Percentiles rank a stretch among this genome's conserved stretches.
phyloP scores from a whole-genome alignment of 1,284 basidiomycete species.

The Pyrrhoderma lamaoense region DNA sequence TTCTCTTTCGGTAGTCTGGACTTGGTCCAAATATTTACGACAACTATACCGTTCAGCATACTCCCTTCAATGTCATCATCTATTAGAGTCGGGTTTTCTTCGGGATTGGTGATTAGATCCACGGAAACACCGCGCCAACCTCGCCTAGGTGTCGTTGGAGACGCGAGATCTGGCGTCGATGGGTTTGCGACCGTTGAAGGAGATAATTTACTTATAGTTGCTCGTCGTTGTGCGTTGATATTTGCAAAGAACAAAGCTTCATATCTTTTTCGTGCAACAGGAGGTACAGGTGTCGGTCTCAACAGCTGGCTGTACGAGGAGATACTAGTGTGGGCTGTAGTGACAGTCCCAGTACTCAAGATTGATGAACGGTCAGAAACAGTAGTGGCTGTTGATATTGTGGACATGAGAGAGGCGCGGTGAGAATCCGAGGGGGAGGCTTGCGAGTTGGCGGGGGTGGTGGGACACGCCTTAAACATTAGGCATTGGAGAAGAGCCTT shows the following conservation, averaged over 20 bases:
- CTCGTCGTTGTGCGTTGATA: constrained; percentile 39
- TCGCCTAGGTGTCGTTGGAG: constrained; percentile 12
- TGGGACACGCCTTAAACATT: constrained; percentile 6
- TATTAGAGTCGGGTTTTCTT: constrained; percentile 25
- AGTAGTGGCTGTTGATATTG: constrained; percentile 26
- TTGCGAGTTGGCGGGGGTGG: constrained; percentile 16
- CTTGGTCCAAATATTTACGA: constrained; percentile 55
- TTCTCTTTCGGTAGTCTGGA: constrained; percentile 49
- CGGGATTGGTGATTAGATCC: constrained; percentile 53
- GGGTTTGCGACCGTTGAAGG: constrained; percentile 18
- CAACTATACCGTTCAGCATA: constrained; percentile 45
- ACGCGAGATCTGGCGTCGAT: constrained; percentile 8
- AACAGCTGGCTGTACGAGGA: constrained; percentile 28
- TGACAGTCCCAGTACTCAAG: constrained; percentile 40
- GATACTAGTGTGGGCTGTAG: constrained; percentile 39
- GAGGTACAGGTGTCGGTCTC: constrained; percentile 59
- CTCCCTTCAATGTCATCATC: constrained; percentile 32
- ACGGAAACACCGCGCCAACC: constrained; percentile 75
- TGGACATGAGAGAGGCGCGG: constrained; percentile 24
- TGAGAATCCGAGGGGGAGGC: constrained; percentile 23
- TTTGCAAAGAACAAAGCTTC: constrained; percentile 58
- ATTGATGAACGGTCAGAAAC: constrained; percentile 59
- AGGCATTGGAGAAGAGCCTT: constrained; percentile 12
- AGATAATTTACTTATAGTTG: constrained; percentile 13
- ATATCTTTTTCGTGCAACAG: constrained; percentile 55